phyloP scores from a whole-genome alignment of 352 stramenopile genomes.

The Peronospora farinosa region DNA sequence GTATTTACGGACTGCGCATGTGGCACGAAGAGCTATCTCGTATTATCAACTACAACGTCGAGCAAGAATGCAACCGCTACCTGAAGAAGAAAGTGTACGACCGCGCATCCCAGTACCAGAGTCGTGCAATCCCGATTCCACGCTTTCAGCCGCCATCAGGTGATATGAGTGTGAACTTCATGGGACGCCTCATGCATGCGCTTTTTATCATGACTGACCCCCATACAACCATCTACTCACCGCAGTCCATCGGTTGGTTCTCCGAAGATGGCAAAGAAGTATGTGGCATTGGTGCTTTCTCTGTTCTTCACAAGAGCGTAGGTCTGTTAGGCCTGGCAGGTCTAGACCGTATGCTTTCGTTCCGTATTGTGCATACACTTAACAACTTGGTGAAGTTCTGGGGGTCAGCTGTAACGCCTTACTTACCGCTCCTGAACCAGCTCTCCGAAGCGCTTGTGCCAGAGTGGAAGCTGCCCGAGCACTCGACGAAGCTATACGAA shows the following conservation, averaged over 20 bases:
- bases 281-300: slow-evolving; percentile 86
- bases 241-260: slow-evolving; percentile 91
- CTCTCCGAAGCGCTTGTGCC: slow-evolving; percentile 76
- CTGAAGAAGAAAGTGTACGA: slow-evolving; percentile 93
- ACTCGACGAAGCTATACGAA: slow-evolving; percentile 84
- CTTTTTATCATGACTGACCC: slow-evolving; percentile 91
- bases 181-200: slow-evolving; percentile 88
- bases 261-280: slow-evolving; percentile 77
- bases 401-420: slow-evolving; percentile 81
- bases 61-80: slow-evolving; percentile 93
- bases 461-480: slow-evolving; percentile 85
- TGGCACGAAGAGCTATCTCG: slow-evolving; percentile 93
- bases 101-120: slow-evolving; percentile 87
- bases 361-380: slow-evolving; percentile 89
- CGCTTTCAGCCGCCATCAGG: slow-evolving; percentile 80
- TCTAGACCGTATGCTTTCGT: slow-evolving; percentile 90
- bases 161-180: slow-evolving; percentile 89
- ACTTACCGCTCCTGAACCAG: slow-evolving; percentile 86
- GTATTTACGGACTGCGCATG: slow-evolving; percentile 91
- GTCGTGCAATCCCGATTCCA: slow-evolving; percentile 88
- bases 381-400: slow-evolving; percentile 93
- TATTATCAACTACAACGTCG: slow-evolving; percentile 95
- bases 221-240: slow-evolving; percentile 87
- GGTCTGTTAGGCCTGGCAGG: slow-evolving; percentile 87
- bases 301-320: slow-evolving; percentile 86